Evolutionary conservation across 1,284 basidiomycete genomes (phyloP), one percentile per base, ranked within the genome.

Genomic region (Cutaneotrichosporon curvatum): DNA sequence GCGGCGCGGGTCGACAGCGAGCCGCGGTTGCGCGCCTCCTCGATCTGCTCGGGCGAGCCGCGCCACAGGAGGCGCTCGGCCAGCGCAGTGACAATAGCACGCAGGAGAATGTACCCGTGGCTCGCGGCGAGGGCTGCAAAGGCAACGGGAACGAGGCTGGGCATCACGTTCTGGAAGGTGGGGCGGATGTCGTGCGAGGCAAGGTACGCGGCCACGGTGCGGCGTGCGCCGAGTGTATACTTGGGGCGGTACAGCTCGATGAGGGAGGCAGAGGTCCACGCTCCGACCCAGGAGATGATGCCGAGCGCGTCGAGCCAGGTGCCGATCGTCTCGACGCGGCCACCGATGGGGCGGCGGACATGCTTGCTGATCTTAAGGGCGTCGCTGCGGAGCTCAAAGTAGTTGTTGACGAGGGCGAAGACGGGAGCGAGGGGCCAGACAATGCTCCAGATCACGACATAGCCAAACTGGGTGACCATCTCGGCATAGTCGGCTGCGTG

Each of bases 301-400:
- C 81, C 79, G 56, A 98, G 74, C 5, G 84, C 82, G 50, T 92
- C 84, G 34, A 97, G 78, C 94, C 94, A 98, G 0, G 90, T 85
- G 0, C 94, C 94, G 56, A 97, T 90, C 4, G 83, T 85, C 63
- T 95, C 91, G 11, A 85, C 84, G 9, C 92, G 82, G 14, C 77
- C 73, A 0, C 94, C 91, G 32, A 95, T 78, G 1, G 94, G 89
- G 16, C 90, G 79, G 11, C 89, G 80, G 42, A 81, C 78, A 63
- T 95, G 91, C 14, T 83, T 80, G 7, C 84, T 82, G 65, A 98
- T 85, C 75, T 98, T 98, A 77, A 94, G 85, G 2, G 94, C 91
- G 67, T 98, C 95, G 1, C 84, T 86, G 22, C 92, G 82, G 8
- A 92, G 73, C 72, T 98, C 95, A 57, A 98, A 75, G 69, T 90